phyloP scores from a whole-genome alignment of 1,139 yeast genomes.

The Magnusiomyces paraingens region DNA sequence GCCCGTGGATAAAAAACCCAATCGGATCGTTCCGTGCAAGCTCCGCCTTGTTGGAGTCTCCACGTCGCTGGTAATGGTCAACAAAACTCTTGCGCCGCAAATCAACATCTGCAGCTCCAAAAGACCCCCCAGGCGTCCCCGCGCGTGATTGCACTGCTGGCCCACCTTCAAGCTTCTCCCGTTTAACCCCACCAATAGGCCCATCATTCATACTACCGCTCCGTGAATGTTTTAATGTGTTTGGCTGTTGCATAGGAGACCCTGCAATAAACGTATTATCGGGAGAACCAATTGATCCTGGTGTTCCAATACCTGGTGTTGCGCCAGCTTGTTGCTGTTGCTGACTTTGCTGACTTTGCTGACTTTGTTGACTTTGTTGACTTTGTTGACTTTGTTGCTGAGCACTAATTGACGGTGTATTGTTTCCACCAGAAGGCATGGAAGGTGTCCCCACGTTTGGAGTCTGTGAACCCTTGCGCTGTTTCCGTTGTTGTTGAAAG shows the following conservation, averaged over 20 bases:
- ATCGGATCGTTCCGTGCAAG: neutral
- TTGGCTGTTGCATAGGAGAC: neutral
- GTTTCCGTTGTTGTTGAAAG: too few relatives aligned
- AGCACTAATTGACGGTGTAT: neutral
- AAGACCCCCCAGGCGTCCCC: too few relatives aligned
- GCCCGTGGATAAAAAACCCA: slow-evolving; percentile 2
- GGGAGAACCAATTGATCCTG: slow-evolving; percentile 1
- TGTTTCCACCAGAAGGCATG: neutral
- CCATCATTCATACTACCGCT: neutral
- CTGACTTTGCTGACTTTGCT: neutral
- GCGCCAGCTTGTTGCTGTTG: neutral
- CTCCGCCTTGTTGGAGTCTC: too few relatives aligned
- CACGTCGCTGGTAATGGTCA: too few relatives aligned
- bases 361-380: neutral
- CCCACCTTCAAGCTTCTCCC: too few relatives aligned
- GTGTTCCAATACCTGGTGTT: neutral
- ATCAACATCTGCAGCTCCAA: too few relatives aligned
- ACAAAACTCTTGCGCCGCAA: too few relatives aligned
- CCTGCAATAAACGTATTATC: neutral
- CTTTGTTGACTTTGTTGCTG: neutral
- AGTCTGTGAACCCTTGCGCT: too few relatives aligned
- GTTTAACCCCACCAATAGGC: too few relatives aligned
- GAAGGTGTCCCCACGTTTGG: too few relatives aligned
- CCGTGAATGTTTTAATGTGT: neutral
- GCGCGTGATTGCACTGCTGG: too few relatives aligned